These are phyloP conservation scores for Herpotrichia juniperi DNA, from an alignment of 2,329 filamentous ascomycete genomes.

Conservation along the genomic window DNA sequence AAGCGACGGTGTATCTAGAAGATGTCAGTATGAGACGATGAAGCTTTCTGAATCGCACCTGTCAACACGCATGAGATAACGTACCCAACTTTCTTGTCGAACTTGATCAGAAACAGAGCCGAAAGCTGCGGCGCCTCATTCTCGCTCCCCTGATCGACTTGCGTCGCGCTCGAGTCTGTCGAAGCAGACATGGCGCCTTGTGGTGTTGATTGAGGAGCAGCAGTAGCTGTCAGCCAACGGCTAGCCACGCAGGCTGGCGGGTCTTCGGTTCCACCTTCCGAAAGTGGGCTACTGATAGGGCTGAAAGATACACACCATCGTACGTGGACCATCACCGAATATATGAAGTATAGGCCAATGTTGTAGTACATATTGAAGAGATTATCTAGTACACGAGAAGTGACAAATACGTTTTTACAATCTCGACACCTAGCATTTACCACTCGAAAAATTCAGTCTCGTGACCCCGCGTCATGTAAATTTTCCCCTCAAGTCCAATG, in stretches of 20 bases:
- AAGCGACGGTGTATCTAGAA: constrained; percentile 76
- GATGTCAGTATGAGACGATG: not conserved
- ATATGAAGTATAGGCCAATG: no score
- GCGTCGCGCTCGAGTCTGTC: constrained; percentile 36
- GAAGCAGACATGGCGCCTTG: constrained; percentile 29
- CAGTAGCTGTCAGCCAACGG: not conserved
- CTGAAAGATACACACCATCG: not conserved
- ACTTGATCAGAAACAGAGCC: constrained; percentile 86
- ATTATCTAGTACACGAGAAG: no score
- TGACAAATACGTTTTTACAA: no score
- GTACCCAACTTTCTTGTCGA: constrained; percentile 90
- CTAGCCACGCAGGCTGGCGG: not conserved
- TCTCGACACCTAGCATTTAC: no score
- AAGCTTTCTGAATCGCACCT: not conserved
- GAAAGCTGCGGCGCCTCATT: constrained; percentile 51
- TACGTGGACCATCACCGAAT: no score
- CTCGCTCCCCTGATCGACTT: constrained; percentile 27
- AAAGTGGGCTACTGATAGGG: not conserved
- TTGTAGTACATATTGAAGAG: no score
- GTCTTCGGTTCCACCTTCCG: not conserved
- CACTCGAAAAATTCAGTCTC: no score
- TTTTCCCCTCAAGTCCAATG: no score
- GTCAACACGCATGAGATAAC: constrained; percentile 15
- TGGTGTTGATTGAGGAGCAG: not conserved
- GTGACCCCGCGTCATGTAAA: no score